These are phyloP conservation scores for Corymbia maculata DNA, from an alignment of 345 rosid species.

Conservation along the genomic window DNA sequence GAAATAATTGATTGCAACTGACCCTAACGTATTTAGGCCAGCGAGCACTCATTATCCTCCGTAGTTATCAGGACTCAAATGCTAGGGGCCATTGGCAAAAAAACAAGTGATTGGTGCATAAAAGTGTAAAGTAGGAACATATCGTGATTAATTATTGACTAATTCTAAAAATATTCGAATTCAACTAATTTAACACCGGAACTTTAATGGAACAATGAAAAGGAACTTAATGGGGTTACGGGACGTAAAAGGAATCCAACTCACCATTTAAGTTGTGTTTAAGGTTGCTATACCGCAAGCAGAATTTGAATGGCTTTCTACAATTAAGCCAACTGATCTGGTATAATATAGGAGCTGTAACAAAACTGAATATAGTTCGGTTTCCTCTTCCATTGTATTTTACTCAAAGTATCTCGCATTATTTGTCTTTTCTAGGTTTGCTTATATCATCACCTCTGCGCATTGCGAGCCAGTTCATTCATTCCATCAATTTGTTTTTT, in stretches of 20 bases:
- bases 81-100: not conserved
- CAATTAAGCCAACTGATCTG: not conserved
- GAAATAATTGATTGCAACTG: not conserved
- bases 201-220: not conserved
- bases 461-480: not conserved
- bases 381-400: not conserved
- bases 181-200: not conserved
- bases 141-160: not conserved
- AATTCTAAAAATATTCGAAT: not conserved
- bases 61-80: not conserved
- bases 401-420: not conserved
- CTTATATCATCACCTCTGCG: not conserved
- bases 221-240: not conserved
- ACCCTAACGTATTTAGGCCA: not conserved
- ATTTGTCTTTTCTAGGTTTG: not conserved
- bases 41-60: not conserved
- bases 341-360: not conserved
- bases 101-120: not conserved
- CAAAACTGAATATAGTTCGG: not conserved
- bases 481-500: not conserved
- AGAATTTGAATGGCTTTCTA: not conserved
- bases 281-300: not conserved
- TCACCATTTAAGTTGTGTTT: not conserved
- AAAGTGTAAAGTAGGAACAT: not conserved
- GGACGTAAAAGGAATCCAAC: not conserved